Evolutionary conservation across 768 basidiomycete species (phyloP), one percentile per base, ranked within the genome.

Genomic region (Suillus bovinus): DNA sequence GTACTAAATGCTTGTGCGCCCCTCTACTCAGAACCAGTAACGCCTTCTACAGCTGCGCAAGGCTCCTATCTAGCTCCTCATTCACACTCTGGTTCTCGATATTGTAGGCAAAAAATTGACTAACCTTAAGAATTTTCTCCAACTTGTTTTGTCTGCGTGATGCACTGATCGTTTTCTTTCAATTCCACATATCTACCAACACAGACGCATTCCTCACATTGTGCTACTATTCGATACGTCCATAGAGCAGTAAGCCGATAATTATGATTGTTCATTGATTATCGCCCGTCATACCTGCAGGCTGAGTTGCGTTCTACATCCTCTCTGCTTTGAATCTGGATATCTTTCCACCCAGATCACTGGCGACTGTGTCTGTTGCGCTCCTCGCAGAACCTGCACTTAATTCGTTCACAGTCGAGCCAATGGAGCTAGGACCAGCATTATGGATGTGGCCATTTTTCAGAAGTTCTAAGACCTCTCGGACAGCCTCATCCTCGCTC

Each of bases 401-500:
- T 8, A 47, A 33, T 55, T 64, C 61, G 13, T 55, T 69, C 6
- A 74, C 66, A 10, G 38, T 39, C 27, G 64, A 61, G 34, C 63
- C 39, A 44, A 65, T 61, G 24, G 61, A 56, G 63, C 81, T 72
- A 7, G 83, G 82, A 24, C 86, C 86, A 27, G 80, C 67, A 66
- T 88, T 87, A 59, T 82, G 22, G 5, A 46, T 46, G 59, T 80
- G 76, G 27, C 84, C 84, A 64, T 79, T 80, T 63, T 73, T 78
- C 56, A 88, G 66, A 50, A 86, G 77, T 24, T 84, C 81, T 33
- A 85, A 68, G 9, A 85, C 72, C 63, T 86, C 84, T 68, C 81
- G 82, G 62, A 80, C 70, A 20, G 67, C 72, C 61, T 81, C 79
- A 46, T 78, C 80, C 61, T 88, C 87, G 55, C 82, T 85, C 36